Evolutionary conservation across 2,329 filamentous ascomycete species (phyloP).

Genomic region (Plenodomus lindquistii): DNA sequence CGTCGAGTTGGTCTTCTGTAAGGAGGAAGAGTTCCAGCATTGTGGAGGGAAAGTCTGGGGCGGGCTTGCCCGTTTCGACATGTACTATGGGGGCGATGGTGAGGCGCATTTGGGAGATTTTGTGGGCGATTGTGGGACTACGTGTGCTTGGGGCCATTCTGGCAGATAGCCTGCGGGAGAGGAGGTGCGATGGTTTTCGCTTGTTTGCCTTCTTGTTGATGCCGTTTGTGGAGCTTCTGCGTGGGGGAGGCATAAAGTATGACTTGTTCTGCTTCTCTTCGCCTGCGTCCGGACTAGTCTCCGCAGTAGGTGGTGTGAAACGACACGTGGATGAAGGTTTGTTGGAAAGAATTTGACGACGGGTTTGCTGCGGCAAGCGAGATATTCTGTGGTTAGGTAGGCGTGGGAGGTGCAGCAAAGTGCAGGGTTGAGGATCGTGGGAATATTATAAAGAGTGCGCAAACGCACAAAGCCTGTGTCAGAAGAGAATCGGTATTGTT

Average conservation of each 20-base stretch:
- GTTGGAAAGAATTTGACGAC: background rate
- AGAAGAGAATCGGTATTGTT: constrained; percentile 26
- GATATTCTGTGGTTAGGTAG: constrained; percentile 3
- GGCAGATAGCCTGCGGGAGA: constrained; percentile 15
- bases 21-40: constrained; percentile 75
- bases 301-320: too few relatives aligned
- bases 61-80: constrained; percentile 63
- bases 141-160: constrained; percentile 14
- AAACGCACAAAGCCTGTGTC: constrained; percentile 30
- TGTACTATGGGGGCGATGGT: constrained; percentile 66
- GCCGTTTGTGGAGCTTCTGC: constrained; percentile 13
- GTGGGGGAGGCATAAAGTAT: constrained; percentile 9
- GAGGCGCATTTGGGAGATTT: constrained; percentile 68
- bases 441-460: constrained; percentile 29
- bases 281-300: too few relatives aligned
- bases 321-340: constrained; percentile 1
- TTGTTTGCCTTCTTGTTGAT: constrained; percentile 20
- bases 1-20: constrained; percentile 69
- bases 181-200: constrained; percentile 1
- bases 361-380: constrained; percentile 14
- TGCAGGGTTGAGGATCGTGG: constrained; percentile 13
- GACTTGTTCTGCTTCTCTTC: too few relatives aligned
- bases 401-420: constrained; percentile 12
- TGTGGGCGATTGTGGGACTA: constrained; percentile 59
- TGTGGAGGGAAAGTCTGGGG: constrained; percentile 67